phyloP scores from a whole-genome alignment of 805 yeast genomes.

The Clavispora asparagi region DNA sequence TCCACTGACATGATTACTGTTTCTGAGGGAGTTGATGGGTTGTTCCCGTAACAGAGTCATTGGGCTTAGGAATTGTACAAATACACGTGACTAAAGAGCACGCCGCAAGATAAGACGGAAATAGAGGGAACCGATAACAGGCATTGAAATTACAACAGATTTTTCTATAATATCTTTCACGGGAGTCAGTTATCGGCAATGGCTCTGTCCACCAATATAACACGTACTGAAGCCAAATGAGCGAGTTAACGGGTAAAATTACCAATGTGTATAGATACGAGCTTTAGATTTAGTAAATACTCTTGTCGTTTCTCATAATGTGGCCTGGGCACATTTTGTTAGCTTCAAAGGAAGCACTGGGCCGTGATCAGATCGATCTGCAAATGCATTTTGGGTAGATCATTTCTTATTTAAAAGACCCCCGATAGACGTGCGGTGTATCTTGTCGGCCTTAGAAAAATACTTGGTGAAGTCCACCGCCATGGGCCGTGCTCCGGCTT shows the following conservation, averaged over 20 bases:
- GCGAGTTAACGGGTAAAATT: too few relatives aligned
- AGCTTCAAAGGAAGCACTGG: not conserved
- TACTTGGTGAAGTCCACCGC: constrained; percentile 17
- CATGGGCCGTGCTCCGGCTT: constrained; percentile 4
- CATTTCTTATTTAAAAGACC: constrained; percentile 31
- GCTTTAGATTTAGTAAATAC: not conserved
- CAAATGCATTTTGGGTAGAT: not conserved
- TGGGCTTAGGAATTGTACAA: constrained; percentile 6
- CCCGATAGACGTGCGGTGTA: constrained; percentile 32
- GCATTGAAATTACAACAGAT: too few relatives aligned
- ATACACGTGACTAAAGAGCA: constrained; percentile 14
- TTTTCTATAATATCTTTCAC: too few relatives aligned
- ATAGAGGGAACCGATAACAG: not conserved
- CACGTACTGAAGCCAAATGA: too few relatives aligned
- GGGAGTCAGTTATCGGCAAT: too few relatives aligned
- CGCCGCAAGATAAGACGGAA: not conserved
- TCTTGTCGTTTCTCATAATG: not conserved
- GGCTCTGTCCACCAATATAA: too few relatives aligned
- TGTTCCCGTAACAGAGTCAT: not conserved
- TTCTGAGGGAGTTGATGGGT: not conserved
- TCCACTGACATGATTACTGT: constrained; percentile 21
- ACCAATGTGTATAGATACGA: not conserved
- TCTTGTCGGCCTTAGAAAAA: constrained; percentile 10
- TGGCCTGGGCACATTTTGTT: not conserved
- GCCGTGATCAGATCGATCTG: not conserved